These are phyloP conservation scores for Colletotrichum tamarilloi DNA, from an alignment of 2,329 filamentous ascomycete genomes.

Conservation along the genomic window DNA sequence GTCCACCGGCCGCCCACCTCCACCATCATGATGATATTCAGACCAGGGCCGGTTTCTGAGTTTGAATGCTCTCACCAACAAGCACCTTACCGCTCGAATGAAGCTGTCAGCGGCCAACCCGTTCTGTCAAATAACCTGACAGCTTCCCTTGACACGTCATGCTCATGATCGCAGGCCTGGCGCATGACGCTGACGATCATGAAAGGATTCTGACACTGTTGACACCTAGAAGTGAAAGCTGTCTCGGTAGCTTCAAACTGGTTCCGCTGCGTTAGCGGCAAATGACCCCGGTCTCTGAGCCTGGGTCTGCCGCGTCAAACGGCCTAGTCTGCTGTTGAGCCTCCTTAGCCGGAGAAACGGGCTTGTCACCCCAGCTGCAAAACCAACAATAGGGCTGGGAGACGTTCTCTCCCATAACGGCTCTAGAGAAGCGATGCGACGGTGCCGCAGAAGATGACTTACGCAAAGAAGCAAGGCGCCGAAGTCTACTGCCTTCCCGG, in stretches of 20 bases:
- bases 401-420: background rate
- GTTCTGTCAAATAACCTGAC: background rate
- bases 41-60: background rate
- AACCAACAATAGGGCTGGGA: slow-evolving; percentile 20
- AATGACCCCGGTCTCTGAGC: background rate
- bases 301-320: slow-evolving; percentile 1
- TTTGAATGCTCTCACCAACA: background rate
- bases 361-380: slow-evolving; percentile 3
- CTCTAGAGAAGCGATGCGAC: background rate
- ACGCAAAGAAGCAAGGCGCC: slow-evolving; percentile 29
- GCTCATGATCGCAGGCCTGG: background rate
- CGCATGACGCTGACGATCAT: background rate
- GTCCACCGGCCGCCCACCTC: background rate
- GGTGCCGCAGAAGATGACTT: slow-evolving; percentile 21
- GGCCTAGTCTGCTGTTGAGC: slow-evolving; percentile 20
- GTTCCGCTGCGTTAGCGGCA: background rate
- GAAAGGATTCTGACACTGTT: background rate
- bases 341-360: slow-evolving; percentile 16
- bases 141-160: background rate
- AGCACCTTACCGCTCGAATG: background rate
- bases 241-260: slow-evolving; percentile 15
- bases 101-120: background rate
- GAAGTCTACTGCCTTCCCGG: slow-evolving; percentile 13
- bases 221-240: slow-evolving; percentile 2
- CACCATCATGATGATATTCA: background rate